Evolutionary conservation across 2,329 filamentous ascomycete genomes (phyloP), one percentile per base, ranked within the genome.

Genomic region (Hawksworthiomyces lignivorus): DNA sequence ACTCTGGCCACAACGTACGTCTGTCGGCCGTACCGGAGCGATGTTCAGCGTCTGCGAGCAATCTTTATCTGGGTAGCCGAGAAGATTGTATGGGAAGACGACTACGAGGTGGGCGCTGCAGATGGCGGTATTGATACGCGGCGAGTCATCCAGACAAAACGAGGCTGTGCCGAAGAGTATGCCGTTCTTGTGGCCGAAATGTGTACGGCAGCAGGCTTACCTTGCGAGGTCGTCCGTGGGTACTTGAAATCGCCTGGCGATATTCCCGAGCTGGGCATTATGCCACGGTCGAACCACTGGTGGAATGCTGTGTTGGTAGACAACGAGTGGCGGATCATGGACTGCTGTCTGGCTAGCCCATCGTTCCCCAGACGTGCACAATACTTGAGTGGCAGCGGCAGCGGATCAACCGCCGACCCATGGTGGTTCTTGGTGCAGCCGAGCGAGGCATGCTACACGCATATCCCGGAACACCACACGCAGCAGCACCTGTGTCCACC

Each of bases 41-140:
- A 97, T 54, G 87, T 96, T 1, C 92, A 98, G 60, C 78, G 89
- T 27, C 65, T 98, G 20, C 78, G 94, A 19, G 90, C 92, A 14
- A 97, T 98, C 48, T 98, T 97, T 56, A 96, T 86, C 2, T 98
- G 90, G 90, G 87, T 94, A 5, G 78, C 87, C n/a, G 92, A 98
- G 59, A 88, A 90, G 53, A 82, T 98, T 43, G 77, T 77, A 24
- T 98, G 92, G 92, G 92, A 98, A 58, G 90, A 96, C 54, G 88
- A 94, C 50, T 88, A 87, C 49, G 87, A 94, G 52, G 84, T 82
- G n/a, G 74, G 84, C 7, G n/a, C n/a, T n/a, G n/a, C n/a, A n/a
- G 64, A 90, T 39, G 84, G 82, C n/a, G 73, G 83, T 8, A 65
- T 92, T 39, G 88, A 98, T 58, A 83, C 88, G 3, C 76, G 84